phyloP scores from a whole-genome alignment of 2,329 filamentous ascomycete species.

The Ascochyta viciae-villosae region DNA sequence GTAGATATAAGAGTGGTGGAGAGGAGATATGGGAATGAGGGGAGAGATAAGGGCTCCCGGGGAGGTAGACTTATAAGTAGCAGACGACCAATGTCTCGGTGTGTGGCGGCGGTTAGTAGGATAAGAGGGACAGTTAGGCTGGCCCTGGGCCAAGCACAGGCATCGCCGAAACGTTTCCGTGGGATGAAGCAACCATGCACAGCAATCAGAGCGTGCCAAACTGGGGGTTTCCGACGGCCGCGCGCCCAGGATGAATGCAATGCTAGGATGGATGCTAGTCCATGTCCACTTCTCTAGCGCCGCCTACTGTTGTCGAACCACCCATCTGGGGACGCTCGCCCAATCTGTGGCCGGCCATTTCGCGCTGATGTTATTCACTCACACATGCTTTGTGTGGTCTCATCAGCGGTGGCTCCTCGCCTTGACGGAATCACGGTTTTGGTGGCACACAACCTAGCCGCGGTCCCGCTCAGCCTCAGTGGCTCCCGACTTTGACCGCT shows the following conservation, averaged over 20 bases:
- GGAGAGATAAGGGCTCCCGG: constrained; percentile 37
- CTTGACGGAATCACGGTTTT: constrained; percentile 4
- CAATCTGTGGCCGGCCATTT: constrained; percentile 20
- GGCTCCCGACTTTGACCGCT: constrained; percentile 45
- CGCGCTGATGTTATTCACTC: constrained; percentile 28
- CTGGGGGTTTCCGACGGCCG: constrained; percentile 27
- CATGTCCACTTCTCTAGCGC: constrained; percentile 29
- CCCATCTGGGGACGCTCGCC: constrained; percentile 21
- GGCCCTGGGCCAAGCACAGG: constrained; percentile 41
- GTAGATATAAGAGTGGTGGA: constrained; percentile 18
- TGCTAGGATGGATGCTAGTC: constrained; percentile 12
- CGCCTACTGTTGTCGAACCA: constrained; percentile 31
- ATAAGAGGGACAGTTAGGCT: constrained; percentile 29
- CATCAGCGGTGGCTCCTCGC: constrained; percentile 11
- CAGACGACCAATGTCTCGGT: constrained; percentile 37
- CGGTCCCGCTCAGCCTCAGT: constrained; percentile 33
- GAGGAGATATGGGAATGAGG: constrained; percentile 25
- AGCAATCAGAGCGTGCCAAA: constrained; percentile 28
- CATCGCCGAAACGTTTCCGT: constrained; percentile 49
- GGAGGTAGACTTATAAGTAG: constrained; percentile 40
- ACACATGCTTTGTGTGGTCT: constrained; percentile 17
- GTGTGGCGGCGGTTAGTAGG: constrained; percentile 40
- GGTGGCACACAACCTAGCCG: constrained; percentile 17
- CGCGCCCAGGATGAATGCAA: constrained; percentile 22
- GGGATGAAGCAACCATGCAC: constrained; percentile 47